Conservation (phyloP, 495 filamentous ascomycete species). For the Hypoxylon perforatum region DNA sequence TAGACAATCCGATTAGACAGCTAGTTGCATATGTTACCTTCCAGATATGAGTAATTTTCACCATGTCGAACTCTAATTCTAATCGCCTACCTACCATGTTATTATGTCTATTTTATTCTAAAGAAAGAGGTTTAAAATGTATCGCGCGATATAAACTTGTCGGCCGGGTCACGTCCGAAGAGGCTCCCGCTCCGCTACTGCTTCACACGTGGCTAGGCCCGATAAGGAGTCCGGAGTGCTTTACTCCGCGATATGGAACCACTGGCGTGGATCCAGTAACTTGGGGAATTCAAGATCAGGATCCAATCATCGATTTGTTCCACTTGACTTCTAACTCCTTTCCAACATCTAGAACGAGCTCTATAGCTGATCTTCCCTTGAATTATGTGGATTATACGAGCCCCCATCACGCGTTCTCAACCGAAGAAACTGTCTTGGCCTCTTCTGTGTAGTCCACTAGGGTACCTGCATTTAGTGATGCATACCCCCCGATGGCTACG, state of each 20-base stretch:
- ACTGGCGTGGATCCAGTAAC: constrained; percentile 20
- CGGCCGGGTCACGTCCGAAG: constrained; percentile 26
- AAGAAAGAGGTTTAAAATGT: background rate
- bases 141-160: background rate
- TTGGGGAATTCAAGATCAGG: constrained; percentile 10
- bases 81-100: background rate
- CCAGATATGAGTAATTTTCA: too few species aligned
- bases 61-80: background rate
- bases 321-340: background rate
- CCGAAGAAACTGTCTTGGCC: constrained; percentile 4
- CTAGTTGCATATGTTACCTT: too few species aligned
- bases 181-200: constrained; percentile 19
- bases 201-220: constrained; percentile 38
- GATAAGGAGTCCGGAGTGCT: constrained; percentile 46
- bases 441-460: constrained; percentile 1
- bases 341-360: too few species aligned
- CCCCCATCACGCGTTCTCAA: constrained; percentile 2
- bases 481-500: background rate
- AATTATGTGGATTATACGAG: background rate
- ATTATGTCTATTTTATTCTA: background rate
- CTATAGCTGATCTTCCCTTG: background rate
- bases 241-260: constrained; percentile 46
- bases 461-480: constrained; percentile 34
- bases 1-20: background rate
- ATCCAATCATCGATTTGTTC: background rate